These are phyloP conservation scores for Suillus clintonianus DNA, from an alignment of 768 basidiomycete genomes.

Conservation along the genomic window DNA sequence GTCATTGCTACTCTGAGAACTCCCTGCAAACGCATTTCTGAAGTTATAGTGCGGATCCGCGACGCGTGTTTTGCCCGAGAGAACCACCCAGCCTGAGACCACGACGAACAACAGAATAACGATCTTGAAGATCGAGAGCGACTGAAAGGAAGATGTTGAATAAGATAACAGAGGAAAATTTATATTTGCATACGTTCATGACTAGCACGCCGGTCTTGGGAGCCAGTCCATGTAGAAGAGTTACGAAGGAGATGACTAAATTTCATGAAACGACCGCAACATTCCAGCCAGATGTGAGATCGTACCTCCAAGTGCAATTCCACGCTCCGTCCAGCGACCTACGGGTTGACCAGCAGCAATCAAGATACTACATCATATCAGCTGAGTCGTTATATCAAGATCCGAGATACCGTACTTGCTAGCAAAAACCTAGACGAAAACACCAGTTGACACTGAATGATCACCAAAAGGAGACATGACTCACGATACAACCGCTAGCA, in stretches of 20 bases:
- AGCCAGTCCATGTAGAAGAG: conserved; percentile 52
- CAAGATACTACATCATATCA: conserved; percentile 42
- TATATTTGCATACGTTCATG: conserved; percentile 49
- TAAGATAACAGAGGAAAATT: not conserved
- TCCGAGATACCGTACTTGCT: conserved; percentile 31
- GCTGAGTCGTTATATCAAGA: not conserved
- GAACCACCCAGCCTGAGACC: conserved; percentile 60
- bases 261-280: not conserved
- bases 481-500: conserved; percentile 50
- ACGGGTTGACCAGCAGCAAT: conserved; percentile 42
- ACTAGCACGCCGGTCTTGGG: conserved; percentile 49
- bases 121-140: conserved; percentile 55
- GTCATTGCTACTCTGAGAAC: conserved; percentile 52
- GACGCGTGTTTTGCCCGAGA: conserved; percentile 58
- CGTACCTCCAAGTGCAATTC: conserved; percentile 58
- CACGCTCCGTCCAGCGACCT: conserved; percentile 52
- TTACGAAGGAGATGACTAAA: conserved; percentile 52
- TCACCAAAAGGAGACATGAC: conserved; percentile 13
- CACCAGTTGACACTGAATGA: not conserved
- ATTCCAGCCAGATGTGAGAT: not conserved
- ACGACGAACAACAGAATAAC: conserved; percentile 55
- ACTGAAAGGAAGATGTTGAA: conserved; percentile 26
- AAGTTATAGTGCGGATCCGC: conserved; percentile 60
- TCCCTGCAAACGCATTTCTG: conserved; percentile 56
- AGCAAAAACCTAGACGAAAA: conserved; percentile 30